Evolutionary conservation across 2,329 filamentous ascomycete species (phyloP), one percentile per base, ranked within the genome.

Genomic region (Madurella mycetomatis): DNA sequence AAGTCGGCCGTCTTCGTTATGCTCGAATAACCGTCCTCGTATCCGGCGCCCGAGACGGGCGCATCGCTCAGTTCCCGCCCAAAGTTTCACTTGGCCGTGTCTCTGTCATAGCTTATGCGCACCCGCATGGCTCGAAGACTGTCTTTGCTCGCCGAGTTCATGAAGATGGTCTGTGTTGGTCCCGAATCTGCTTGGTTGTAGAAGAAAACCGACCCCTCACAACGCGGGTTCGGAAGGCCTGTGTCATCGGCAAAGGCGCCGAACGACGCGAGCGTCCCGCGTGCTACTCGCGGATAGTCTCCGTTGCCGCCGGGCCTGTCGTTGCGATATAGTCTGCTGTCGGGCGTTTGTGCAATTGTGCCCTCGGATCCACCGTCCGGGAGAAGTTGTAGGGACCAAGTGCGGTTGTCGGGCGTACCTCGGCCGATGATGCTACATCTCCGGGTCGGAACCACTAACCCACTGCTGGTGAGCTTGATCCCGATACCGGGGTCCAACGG

Each of bases 401-500:
- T 59, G 31, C 62, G 58, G 31, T 60, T 60, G 41, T 60, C 62
- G 15, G 55, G 48, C 4, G 47, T 30, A 13, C 62, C 62, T 37
- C 47, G 51, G 2, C 62, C 62, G 56, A 64, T 58, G 39, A 64
- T 57, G 56, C 64, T 64, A n/a, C 62, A 45, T 13, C 57, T 54
- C 47, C 55, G 53, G 19, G 62, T 59, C 12, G 62, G 62, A 11
- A 64, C 51, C 30, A 64, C 54, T 15, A 64, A 47, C 47, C 64
- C 62, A 2, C 60, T 60, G 2, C 56, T 51, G 4, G 54, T 52
- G 11, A 62, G 41, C 37, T 47, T 49, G 47, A 64, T 64, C 39
- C 62, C 62, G 18, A 55, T 62, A 11, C 62, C 62, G 2, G 61
- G 62, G 12, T n/a, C 62, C 62, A 25, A 64, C 62, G 39, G 56